Conservation (phyloP, 1,284 basidiomycete genomes). For the Sphagnurus paluster region DNA sequence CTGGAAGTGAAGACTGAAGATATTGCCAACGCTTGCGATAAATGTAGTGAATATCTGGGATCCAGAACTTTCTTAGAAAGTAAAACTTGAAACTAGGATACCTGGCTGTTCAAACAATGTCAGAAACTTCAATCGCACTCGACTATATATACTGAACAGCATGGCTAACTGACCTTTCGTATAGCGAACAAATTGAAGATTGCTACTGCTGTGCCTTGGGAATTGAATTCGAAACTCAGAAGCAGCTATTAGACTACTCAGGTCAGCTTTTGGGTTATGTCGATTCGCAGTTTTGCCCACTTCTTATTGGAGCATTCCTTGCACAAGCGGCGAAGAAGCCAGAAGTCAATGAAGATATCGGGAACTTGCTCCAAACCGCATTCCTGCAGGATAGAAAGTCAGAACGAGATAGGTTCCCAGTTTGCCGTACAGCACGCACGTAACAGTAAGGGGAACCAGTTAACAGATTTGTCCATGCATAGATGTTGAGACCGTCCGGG, state of each 20-base stretch:
- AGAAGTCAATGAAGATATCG: slow-evolving; percentile 1
- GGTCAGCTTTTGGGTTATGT: background rate
- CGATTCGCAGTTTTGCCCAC: background rate
- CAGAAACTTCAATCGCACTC: too few relatives aligned
- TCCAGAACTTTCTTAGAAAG: background rate
- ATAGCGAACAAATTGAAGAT: background rate
- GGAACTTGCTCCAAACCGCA: background rate
- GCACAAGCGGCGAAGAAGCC: slow-evolving; percentile 3
- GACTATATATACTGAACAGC: too few relatives aligned
- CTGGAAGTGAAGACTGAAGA: background rate
- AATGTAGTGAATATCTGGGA: background rate
- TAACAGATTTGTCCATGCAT: slow-evolving; percentile 1
- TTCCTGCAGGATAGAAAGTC: slow-evolving; percentile 1
- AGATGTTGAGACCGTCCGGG: background rate
- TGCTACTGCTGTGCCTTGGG: background rate
- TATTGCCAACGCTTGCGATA: slow-evolving; percentile 5
- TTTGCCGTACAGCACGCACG: background rate
- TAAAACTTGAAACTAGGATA: background rate
- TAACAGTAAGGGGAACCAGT: background rate
- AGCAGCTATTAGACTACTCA: background rate
- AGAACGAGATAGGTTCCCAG: background rate
- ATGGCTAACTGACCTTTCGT: background rate
- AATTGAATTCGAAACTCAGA: background rate
- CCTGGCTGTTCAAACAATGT: background rate
- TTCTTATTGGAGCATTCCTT: background rate